Conservation (phyloP, 768 basidiomycete genomes). For the Russula sp. region DNA sequence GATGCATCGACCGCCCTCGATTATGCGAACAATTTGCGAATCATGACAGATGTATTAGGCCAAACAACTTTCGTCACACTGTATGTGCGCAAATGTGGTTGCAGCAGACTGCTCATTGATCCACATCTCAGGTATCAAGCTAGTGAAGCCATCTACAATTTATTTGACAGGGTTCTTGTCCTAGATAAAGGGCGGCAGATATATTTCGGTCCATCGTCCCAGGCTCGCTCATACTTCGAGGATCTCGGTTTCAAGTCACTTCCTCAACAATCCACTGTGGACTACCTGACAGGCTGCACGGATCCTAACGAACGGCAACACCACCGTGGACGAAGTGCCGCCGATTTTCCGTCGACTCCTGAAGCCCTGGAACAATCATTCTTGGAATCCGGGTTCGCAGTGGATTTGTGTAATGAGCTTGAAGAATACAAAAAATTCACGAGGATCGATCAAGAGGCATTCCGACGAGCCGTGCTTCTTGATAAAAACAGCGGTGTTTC, state of each 20-base stretch:
- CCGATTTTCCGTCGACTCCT: slow-evolving; percentile 58
- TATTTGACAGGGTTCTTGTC: slow-evolving; percentile 86
- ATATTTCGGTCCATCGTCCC: slow-evolving; percentile 66
- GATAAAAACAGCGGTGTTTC: slow-evolving; percentile 77
- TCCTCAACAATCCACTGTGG: slow-evolving; percentile 78
- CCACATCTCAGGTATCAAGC: slow-evolving; percentile 41
- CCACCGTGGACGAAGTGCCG: slow-evolving; percentile 46
- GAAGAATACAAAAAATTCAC: slow-evolving; percentile 46
- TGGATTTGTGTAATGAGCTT: slow-evolving; percentile 38
- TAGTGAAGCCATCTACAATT: slow-evolving; percentile 64
- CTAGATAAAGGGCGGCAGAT: slow-evolving; percentile 76
- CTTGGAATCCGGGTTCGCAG: slow-evolving; percentile 39
- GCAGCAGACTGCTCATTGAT: not conserved
- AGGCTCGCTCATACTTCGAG: slow-evolving; percentile 77
- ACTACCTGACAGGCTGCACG: slow-evolving; percentile 77
- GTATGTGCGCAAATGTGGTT: slow-evolving; percentile 30
- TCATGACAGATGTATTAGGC: slow-evolving; percentile 78
- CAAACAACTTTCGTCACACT: slow-evolving; percentile 77
- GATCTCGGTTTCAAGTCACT: slow-evolving; percentile 62
- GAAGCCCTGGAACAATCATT: slow-evolving; percentile 60
- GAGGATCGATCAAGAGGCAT: slow-evolving; percentile 63
- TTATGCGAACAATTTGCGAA: slow-evolving; percentile 68
- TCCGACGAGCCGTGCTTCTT: slow-evolving; percentile 62
- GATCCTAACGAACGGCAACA: slow-evolving; percentile 79
- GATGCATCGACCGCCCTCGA: slow-evolving; percentile 87